A percentile compares a stretch with the other conserved stretches of the same genome.
Evolutionary conservation across 768 basidiomycete genomes (phyloP).

Genomic region (Phylloporus sp.): DNA sequence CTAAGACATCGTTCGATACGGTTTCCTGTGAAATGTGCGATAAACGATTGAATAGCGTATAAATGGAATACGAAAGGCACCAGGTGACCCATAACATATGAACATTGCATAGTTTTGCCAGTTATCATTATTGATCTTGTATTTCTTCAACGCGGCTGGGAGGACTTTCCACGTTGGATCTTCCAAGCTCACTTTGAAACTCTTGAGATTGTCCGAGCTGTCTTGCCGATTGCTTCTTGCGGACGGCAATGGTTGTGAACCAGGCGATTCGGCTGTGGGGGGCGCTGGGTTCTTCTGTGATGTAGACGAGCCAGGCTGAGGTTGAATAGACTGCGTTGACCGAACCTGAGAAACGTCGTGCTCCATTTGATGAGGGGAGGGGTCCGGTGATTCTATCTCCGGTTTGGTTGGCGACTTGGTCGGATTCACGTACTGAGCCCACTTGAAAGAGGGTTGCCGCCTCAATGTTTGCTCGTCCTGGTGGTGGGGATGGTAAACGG

Average conservation of each 20-base stretch:
- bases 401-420: constrained; percentile 78
- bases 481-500: constrained; percentile 11
- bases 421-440: constrained; percentile 78
- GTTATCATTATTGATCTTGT: constrained; percentile 96
- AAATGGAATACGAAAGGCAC: constrained; percentile 36
- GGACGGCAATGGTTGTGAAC: constrained; percentile 26
- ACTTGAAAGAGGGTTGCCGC: constrained; percentile 83
- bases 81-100: constrained; percentile 93
- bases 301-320: constrained; percentile 22
- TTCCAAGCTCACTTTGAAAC: constrained; percentile 95
- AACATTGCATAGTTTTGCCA: constrained; percentile 99
- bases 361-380: constrained; percentile 74
- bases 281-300: constrained; percentile 29
- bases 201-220: constrained; percentile 74
- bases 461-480: constrained; percentile 46
- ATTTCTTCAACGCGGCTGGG: constrained; percentile 97
- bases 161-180: constrained; percentile 99
- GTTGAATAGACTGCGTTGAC: constrained; percentile 14
- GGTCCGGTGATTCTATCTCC: constrained; percentile 70
- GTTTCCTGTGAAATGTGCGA: constrained; percentile 42
- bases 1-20: constrained; percentile 91
- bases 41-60: background rate
- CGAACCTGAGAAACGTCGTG: constrained; percentile 54
- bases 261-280: constrained; percentile 28
- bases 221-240: constrained; percentile 54